Evolutionary conservation across 257 asterid species (phyloP), one percentile per base, ranked within the genome.

Genomic region (Anisodus tanguticus): DNA sequence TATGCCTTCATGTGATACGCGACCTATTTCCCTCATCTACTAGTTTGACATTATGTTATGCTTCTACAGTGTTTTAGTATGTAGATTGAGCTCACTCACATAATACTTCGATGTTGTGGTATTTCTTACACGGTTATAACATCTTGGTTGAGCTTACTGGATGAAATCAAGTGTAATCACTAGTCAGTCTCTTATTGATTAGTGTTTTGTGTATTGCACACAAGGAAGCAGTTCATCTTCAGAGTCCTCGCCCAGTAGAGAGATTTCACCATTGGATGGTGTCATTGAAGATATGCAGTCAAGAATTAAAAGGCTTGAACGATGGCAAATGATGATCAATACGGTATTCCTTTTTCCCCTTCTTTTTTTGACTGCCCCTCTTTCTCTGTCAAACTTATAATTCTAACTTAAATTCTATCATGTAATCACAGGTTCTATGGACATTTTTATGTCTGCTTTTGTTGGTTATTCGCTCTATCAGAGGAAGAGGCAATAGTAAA

Each of bases 401-500:
- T 77, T 76, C 47, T 13, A 47, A 31, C 82, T 77, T 31, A 53
- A 77, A 13, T 53, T 74, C 13, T 31, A 7, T 31, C 12, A 13
- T 53, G 47, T 26, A 0, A 4, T 84, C 37, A 86, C 92, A 97
- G 99, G 97, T 97, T 81, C 95, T 97, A 49, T 97, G 98, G 98
- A 97, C 99, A 70, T 95, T 95, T 85, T 95, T 60, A 93, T 97
- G 98, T 97, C 99, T 41, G 98, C 98, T 0, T 92, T 97, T 88
- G 93, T 97, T 16, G 99, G 99, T 80, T 97, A 97, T 86, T 93
- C 98, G 0, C 93, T 97, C 58, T 93, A 93, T 86, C 98, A 92
- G 83, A 90, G 97, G 91, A 93, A 91, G 89, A 94, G 91, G 9
- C 94, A 88, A 37, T 91, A 88, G 82, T 43, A 4, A 76, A 58